Evolutionary conservation across 2,329 filamentous ascomycete genomes (phyloP).

Genomic region (Fusarium kyushuense): DNA sequence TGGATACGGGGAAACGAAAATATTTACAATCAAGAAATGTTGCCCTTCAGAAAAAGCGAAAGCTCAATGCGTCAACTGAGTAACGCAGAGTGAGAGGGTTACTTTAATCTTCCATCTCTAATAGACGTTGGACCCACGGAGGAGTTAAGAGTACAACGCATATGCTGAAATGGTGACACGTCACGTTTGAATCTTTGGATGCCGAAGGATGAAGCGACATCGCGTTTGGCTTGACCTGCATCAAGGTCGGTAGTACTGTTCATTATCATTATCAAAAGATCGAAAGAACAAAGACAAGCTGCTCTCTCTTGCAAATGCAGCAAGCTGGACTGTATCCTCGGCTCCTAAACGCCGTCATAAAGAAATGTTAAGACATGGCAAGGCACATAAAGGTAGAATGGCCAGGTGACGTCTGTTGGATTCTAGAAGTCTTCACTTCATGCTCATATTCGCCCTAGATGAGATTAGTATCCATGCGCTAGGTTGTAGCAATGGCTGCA

Average conservation of each 20-base stretch:
- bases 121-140: slow-evolving; percentile 67
- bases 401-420: not conserved
- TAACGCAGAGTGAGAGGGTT: slow-evolving; percentile 65
- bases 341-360: slow-evolving; percentile 37
- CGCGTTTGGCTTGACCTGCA: slow-evolving; percentile 1
- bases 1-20: not conserved
- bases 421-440: slow-evolving; percentile 48
- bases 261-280: slow-evolving; percentile 30
- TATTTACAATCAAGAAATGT: slow-evolving; percentile 48
- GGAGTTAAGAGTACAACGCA: slow-evolving; percentile 62
- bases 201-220: not conserved
- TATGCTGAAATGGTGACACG: slow-evolving; percentile 64
- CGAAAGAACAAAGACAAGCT: slow-evolving; percentile 24
- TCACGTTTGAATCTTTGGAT: slow-evolving; percentile 7
- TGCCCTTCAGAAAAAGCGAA: slow-evolving; percentile 63
- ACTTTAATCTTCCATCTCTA: slow-evolving; percentile 64
- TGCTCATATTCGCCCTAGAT: slow-evolving; percentile 54
- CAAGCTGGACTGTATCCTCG: slow-evolving; percentile 19
- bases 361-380: not conserved
- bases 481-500: slow-evolving; percentile 44
- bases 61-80: slow-evolving; percentile 59
- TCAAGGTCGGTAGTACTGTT: slow-evolving; percentile 13
- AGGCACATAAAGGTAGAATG: not conserved
- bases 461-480: slow-evolving; percentile 49
- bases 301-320: slow-evolving; percentile 11